Percentiles rank a stretch among this genome's conserved stretches.
Conservation (phyloP, 352 stramenopile species). For the Phytophthora citricola region DNA sequence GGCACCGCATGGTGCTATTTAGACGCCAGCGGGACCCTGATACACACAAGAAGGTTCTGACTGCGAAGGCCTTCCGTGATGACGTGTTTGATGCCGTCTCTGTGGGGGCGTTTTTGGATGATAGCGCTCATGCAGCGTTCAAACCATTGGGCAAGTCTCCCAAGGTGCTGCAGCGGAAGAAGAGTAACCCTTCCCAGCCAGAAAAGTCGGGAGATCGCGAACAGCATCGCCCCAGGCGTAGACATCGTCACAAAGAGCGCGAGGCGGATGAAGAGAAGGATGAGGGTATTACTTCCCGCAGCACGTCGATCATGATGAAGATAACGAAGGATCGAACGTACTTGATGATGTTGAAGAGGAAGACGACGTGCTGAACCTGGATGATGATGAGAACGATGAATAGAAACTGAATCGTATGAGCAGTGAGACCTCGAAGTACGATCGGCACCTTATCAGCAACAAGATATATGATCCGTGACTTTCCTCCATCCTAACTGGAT, state of each 20-base stretch:
- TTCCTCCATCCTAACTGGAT: conserved; percentile 12
- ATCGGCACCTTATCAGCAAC: conserved; percentile 6
- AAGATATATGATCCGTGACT: conserved; percentile 11
- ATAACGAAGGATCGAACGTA: conserved; percentile 44
- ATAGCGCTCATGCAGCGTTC: conserved; percentile 42
- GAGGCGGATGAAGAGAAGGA: conserved; percentile 42
- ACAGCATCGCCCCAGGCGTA: conserved; percentile 3
- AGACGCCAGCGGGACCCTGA: conserved; percentile 47
- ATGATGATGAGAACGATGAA: conserved; percentile 42
- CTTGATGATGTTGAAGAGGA: conserved; percentile 52
- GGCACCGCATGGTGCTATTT: conserved; percentile 80
- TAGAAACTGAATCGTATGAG: conserved; percentile 6
- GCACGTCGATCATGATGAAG: conserved; percentile 28
- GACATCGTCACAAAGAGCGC: conserved; percentile 22
- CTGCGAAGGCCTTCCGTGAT: conserved; percentile 64
- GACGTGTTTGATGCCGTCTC: conserved; percentile 63
- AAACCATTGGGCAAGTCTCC: conserved; percentile 61
- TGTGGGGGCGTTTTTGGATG: conserved; percentile 63
- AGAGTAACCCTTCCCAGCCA: conserved; percentile 13
- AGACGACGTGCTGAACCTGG: conserved; percentile 64
- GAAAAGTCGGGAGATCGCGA: conserved; percentile 22
- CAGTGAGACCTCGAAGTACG: not conserved
- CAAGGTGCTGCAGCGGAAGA: conserved; percentile 52
- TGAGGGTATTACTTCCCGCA: conserved; percentile 57
- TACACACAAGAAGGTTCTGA: conserved; percentile 48